phyloP scores from a whole-genome alignment of 176 grass and related monocot species.

The Zizania latifolia region DNA sequence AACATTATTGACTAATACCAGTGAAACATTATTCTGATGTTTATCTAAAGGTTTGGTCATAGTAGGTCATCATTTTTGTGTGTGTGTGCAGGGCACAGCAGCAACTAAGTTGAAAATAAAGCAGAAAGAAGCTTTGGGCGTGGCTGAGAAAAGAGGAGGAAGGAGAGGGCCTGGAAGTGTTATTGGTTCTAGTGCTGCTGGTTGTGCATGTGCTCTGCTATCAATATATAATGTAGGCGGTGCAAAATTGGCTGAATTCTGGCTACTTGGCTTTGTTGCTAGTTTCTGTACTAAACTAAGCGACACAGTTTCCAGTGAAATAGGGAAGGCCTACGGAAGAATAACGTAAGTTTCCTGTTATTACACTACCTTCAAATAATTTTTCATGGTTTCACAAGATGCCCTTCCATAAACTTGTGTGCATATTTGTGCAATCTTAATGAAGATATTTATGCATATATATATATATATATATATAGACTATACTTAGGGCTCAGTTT shows the following conservation, averaged over 20 bases:
- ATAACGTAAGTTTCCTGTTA: conserved; percentile 57
- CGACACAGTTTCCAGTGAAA: conserved; percentile 92
- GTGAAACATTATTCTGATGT: background rate
- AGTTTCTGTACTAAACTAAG: conserved; percentile 92
- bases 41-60: background rate
- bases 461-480: no score
- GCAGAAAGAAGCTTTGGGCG: conserved; percentile 86
- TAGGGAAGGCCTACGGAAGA: conserved; percentile 87
- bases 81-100: conserved; percentile 66
- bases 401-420: background rate
- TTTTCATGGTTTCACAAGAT: background rate
- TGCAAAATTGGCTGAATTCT: conserved; percentile 43
- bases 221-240: conserved; percentile 62
- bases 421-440: conserved; percentile 1
- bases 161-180: conserved; percentile 93
- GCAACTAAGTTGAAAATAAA: conserved; percentile 82
- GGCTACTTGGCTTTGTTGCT: conserved; percentile 88
- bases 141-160: conserved; percentile 84
- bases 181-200: conserved; percentile 69
- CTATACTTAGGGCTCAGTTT: conserved; percentile 12
- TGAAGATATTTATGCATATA: no score
- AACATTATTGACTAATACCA: background rate
- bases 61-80: conserved; percentile 5
- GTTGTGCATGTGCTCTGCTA: conserved; percentile 67
- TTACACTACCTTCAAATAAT: background rate